Conservation (phyloP, 805 yeast genomes). For the Lipomyces yamadae region DNA sequence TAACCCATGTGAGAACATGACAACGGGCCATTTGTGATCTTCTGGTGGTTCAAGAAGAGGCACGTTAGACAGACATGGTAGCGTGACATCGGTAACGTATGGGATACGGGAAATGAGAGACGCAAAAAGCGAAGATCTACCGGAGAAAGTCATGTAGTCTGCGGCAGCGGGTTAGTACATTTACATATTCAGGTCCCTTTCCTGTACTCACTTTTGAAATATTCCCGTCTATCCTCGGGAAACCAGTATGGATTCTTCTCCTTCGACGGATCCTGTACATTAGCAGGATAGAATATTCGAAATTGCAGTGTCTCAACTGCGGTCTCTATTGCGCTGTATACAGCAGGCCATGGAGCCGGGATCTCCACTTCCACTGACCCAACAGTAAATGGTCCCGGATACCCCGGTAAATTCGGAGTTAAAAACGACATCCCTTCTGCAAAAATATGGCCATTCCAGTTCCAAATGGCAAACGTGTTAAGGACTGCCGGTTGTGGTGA, state of each 20-base stretch:
- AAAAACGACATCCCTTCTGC: slow-evolving; percentile 12
- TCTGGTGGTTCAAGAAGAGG: slow-evolving; percentile 32
- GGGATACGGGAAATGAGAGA: slow-evolving; percentile 29
- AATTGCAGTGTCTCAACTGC: slow-evolving; percentile 35
- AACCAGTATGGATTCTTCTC: slow-evolving; percentile 35
- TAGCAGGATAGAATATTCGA: slow-evolving; percentile 38
- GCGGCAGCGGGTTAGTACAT: neutral
- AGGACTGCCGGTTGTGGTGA: neutral
- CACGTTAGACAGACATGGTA: slow-evolving; percentile 15
- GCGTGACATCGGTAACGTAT: slow-evolving; percentile 24
- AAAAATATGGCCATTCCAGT: neutral
- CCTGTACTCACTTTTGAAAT: slow-evolving; percentile 21
- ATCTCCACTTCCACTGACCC: slow-evolving; percentile 38
- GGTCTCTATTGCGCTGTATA: slow-evolving; percentile 27
- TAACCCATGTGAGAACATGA: slow-evolving; percentile 39
- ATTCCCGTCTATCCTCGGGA: slow-evolving; percentile 29
- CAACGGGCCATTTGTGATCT: slow-evolving; percentile 37
- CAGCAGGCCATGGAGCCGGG: slow-evolving; percentile 33
- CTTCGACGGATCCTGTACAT: neutral
- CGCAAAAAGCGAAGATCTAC: slow-evolving; percentile 14
- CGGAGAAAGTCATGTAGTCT: slow-evolving; percentile 21
- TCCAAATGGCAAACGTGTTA: neutral
- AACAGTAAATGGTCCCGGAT: slow-evolving; percentile 38
- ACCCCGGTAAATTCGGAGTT: slow-evolving; percentile 39
- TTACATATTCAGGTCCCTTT: neutral